Evolutionary conservation across 768 basidiomycete species (phyloP), one percentile per base, ranked within the genome.

Genomic region (Termitomyces eurrhizus): DNA sequence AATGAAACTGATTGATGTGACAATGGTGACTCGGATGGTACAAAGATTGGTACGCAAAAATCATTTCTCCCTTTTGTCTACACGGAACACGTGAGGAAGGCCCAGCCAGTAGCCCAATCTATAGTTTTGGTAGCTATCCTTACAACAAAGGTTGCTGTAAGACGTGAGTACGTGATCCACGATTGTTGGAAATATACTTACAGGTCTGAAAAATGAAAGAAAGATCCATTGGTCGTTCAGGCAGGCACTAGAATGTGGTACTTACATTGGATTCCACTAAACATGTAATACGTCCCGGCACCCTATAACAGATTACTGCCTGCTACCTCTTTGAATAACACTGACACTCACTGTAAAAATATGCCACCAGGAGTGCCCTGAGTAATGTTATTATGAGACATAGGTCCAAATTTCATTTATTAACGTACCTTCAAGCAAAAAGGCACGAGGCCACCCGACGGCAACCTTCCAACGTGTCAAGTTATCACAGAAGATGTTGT

Each of bases 301-400:
- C 80, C 83, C 81, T 82, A 44, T 21, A 42, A 36, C 13, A 24
- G 32, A 46, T 57, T 57, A 59, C 24, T n/a, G 3, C 35, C 8
- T 36, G 29, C 49, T 39, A 13, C 35, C 5, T 52, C 37, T 14
- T 14, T 24, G n/a, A 13, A 33, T 36, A 8, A 33, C 29, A 26
- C 29, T 56, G 29, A 55, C 12, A 56, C 82, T 64, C 61, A 85
- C 86, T 14, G 87, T 88, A 16, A 89, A 72, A 35, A 88, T 65
- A 72, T 89, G 88, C 87, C 87, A 90, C 87, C 87, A 89, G 12
- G 87, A 82, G 65, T 90, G 88, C 12, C 87, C 85, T 85, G 57
- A 9, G 1, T 26, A 13, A 42, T 41, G 29, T 46, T 29, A 57
- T 56, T 52, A 33, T 29, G n/a, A 49, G 21, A 51, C 5, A 21